Evolutionary conservation across 345 rosid species (phyloP), one percentile per base, ranked within the genome.

Genomic region (Anastatica hierochuntica): DNA sequence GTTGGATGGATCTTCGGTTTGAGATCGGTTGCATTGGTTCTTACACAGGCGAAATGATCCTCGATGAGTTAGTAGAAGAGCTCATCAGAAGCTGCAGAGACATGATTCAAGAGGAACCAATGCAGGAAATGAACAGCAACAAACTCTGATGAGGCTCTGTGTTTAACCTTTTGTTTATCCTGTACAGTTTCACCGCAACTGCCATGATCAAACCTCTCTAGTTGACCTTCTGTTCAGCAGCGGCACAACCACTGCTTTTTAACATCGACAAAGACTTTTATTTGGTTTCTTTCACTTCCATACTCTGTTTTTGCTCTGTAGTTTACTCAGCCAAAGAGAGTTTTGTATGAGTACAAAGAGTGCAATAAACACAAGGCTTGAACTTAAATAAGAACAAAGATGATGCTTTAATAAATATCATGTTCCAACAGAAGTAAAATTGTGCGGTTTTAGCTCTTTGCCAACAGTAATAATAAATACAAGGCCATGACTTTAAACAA

Each of bases 1-100:
- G 74, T 13, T 90, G 96, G 98, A 82, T 87, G 95, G 82, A 82
- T 73, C 81, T 79, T 42, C 71, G 70, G 20, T 62, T 36, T 34
- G 88, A 82, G 13, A 39, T 67, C 1, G 84, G 78, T 60, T 58
- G 67, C 21, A 64, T 84, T 43, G 69, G 75, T 24, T 7, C 69
- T 34, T 70, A 76, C 34, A 70, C 79, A 36, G 69, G 79, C 51
- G 84, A 84, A 58, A 64, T 60, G 55, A 82, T 90, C 53, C 74
- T 90, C 6, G 73, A 77, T 43, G 94, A 79, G 39, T 54, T 90
- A 67, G 54, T 87, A 34, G 81, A 78, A 33, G 92, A 82, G 42
- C 72, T 68, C 38, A 53, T 73, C 58, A 47, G 38, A 17, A 75
- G 74, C 71, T 73, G 16, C 53, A 9, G 43, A 67, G 52, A 60